phyloP scores from a whole-genome alignment of 306 rosid genomes.

The Astragalus membranaceus region DNA sequence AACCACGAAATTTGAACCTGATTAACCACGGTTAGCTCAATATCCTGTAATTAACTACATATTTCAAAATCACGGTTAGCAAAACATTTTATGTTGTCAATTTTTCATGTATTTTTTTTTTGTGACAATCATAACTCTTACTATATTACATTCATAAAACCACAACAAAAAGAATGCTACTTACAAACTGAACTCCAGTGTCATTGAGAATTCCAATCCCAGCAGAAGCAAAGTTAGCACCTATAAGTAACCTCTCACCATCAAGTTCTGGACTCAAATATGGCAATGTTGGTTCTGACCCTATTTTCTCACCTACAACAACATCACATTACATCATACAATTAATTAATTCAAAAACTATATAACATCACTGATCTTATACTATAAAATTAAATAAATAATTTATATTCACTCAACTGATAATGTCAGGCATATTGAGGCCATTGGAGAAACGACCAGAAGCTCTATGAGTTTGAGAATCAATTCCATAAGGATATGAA shows the following conservation, averaged over 20 bases:
- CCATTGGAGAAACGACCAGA: constrained; percentile 88
- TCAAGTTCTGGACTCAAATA: constrained; percentile 62
- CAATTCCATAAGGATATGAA: constrained; percentile 73
- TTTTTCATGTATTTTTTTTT: no score
- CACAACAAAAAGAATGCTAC: background rate
- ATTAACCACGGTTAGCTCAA: no score
- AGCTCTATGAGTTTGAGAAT: constrained; percentile 55
- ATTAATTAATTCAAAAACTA: no score
- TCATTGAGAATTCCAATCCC: constrained; percentile 91
- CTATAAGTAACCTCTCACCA: constrained; percentile 52
- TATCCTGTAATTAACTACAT: no score
- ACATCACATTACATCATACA: background rate
- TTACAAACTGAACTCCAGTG: constrained; percentile 87
- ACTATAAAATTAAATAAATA: no score
- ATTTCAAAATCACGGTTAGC: no score
- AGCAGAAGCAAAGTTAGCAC: constrained; percentile 92
- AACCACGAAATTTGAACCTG: no score
- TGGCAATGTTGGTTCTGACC: constrained; percentile 66
- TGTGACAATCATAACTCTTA: no score
- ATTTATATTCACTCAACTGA: constrained; percentile 5
- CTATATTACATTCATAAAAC: no score
- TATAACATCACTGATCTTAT: no score
- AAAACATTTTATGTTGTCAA: no score
- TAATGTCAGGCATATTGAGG: constrained; percentile 67
- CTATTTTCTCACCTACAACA: constrained; percentile 55